These are phyloP conservation scores for Albugo candida DNA, from an alignment of 352 stramenopile genomes.

Conservation along the genomic window DNA sequence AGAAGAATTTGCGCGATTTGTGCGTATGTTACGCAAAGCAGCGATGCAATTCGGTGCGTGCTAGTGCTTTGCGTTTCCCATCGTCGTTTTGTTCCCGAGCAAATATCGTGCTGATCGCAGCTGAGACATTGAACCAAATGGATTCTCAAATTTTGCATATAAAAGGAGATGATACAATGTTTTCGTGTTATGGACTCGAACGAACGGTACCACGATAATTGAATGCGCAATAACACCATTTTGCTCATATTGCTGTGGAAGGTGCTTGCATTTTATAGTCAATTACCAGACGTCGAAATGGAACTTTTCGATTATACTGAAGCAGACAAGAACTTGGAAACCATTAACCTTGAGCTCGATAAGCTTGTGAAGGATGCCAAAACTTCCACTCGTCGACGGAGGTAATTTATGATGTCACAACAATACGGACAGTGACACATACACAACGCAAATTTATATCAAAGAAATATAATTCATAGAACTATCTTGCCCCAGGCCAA, in stretches of 20 bases:
- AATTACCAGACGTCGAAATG: constrained; percentile 52
- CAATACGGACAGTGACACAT: too few species aligned
- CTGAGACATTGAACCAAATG: constrained; percentile 59
- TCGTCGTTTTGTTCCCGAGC: too few species aligned
- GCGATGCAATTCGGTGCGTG: constrained; percentile 58
- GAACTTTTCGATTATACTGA: constrained; percentile 66
- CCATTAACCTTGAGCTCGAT: constrained; percentile 47
- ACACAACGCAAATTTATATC: too few species aligned
- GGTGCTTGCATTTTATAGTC: constrained; percentile 76
- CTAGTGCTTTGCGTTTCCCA: not conserved
- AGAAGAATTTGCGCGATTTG: constrained; percentile 56
- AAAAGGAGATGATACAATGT: constrained; percentile 63
- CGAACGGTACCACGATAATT: constrained; percentile 24
- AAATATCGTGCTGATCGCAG: constrained; percentile 9
- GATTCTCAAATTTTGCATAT: constrained; percentile 71
- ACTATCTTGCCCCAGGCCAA: too few species aligned
- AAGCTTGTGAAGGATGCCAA: too few species aligned
- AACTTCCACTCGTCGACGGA: too few species aligned
- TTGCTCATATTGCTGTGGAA: constrained; percentile 7
- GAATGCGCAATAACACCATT: too few species aligned
- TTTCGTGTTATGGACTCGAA: constrained; percentile 63
- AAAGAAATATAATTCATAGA: too few species aligned
- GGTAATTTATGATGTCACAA: too few species aligned
- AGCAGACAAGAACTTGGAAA: constrained; percentile 53
- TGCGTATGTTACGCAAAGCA: constrained; percentile 60